Conservation (phyloP, 768 basidiomycete genomes). For the Suillus sp. region DNA sequence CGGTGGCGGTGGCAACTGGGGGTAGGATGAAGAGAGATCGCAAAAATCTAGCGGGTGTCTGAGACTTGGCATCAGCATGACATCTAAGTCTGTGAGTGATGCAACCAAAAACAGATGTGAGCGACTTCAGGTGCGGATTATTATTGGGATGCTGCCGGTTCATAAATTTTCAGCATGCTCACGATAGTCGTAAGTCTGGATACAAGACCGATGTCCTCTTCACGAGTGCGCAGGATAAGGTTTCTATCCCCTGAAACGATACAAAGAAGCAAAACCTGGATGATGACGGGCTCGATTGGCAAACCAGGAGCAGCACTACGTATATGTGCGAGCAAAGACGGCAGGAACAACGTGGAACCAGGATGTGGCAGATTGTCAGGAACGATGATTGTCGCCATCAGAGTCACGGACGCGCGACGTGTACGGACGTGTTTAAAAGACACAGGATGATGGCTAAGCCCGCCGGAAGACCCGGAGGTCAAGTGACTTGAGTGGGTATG, state of each 20-base stretch:
- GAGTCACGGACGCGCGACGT: neutral
- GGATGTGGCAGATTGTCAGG: constrained; percentile 36
- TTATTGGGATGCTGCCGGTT: neutral
- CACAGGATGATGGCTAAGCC: neutral
- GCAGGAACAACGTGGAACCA: constrained; percentile 52
- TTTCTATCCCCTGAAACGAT: constrained; percentile 63
- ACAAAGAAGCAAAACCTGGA: constrained; percentile 68
- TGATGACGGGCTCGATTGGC: constrained; percentile 61
- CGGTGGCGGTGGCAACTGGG: constrained; percentile 21
- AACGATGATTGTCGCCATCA: constrained; percentile 23
- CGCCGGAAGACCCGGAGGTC: neutral
- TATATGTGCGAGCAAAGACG: constrained; percentile 49
- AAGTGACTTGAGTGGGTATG: constrained; percentile 4
- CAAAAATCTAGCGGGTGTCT: constrained; percentile 34
- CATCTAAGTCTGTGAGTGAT: constrained; percentile 59
- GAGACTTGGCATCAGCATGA: constrained; percentile 25
- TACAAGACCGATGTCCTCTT: constrained; percentile 64
- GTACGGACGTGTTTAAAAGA: neutral
- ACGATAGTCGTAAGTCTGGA: constrained; percentile 62
- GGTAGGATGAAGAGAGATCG: constrained; percentile 40
- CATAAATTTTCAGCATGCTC: constrained; percentile 14
- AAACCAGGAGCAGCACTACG: constrained; percentile 46
- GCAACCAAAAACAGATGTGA: constrained; percentile 61
- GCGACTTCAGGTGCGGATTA: constrained; percentile 43
- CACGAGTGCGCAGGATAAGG: constrained; percentile 62